A percentile compares a stretch with the other conserved stretches of the same genome.
Conservation (phyloP, 371 early-diverging fungal genomes). For the Blakeslea trispora region DNA sequence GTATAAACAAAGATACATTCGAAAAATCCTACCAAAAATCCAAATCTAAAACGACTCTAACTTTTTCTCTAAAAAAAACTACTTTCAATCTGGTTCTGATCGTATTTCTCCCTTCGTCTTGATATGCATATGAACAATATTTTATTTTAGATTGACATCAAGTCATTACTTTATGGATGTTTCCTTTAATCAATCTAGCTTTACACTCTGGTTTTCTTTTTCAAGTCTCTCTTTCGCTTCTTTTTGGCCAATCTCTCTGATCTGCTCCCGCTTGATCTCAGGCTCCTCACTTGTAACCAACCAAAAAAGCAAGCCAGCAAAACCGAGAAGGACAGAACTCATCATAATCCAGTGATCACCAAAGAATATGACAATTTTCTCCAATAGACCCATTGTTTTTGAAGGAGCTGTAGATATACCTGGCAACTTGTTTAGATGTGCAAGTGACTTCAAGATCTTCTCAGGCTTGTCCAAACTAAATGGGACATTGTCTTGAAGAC, state of each 20-base stretch:
- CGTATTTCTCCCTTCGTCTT: no score
- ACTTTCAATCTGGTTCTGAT: no score
- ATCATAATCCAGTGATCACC: conserved; percentile 24
- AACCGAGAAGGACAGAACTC: conserved; percentile 8
- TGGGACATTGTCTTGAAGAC: neutral
- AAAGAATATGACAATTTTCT: conserved; percentile 12
- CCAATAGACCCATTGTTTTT: conserved; percentile 7
- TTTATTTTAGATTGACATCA: no score
- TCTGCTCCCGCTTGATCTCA: conserved; percentile 3
- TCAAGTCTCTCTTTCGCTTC: conserved; percentile 6
- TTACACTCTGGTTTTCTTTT: no score
- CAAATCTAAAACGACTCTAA: no score
- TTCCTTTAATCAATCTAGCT: no score
- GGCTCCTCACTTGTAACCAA: conserved; percentile 6
- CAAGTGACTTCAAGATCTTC: conserved; percentile 11
- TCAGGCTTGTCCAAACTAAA: conserved; percentile 18
- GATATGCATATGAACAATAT: no score
- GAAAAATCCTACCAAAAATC: no score
- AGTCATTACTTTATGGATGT: no score
- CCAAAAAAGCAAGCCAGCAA: conserved; percentile 10
- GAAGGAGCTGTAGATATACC: conserved; percentile 24
- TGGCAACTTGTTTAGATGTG: conserved; percentile 1
- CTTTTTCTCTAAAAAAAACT: no score
- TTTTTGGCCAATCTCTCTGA: conserved; percentile 9
- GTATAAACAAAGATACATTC: no score